phyloP scores from a whole-genome alignment of 2,329 filamentous ascomycete genomes.

The Phyllosticta citribraziliensis region DNA sequence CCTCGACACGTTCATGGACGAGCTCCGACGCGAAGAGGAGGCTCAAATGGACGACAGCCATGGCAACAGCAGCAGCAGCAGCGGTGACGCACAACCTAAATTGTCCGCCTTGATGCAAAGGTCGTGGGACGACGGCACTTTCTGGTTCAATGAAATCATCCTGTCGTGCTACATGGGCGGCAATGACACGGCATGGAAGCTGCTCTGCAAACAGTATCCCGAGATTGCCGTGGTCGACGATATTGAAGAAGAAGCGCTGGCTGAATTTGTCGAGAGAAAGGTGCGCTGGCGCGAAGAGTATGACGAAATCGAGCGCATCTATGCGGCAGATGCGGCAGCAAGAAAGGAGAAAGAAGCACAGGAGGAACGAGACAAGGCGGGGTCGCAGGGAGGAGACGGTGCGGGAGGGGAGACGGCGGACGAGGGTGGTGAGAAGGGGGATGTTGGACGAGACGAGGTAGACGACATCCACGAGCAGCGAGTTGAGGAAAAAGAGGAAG shows the following conservation, averaged over 20 bases:
- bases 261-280: too few species aligned
- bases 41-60: not conserved
- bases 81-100: not conserved
- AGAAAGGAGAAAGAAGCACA: too few species aligned
- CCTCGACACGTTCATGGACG: constrained; percentile 9
- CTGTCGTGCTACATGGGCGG: constrained; percentile 7
- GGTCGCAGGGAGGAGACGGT: too few species aligned
- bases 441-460: too few species aligned
- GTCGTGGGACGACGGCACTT: constrained; percentile 10
- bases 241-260: not conserved
- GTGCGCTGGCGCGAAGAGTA: too few species aligned
- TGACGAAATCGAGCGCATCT: too few species aligned
- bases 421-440: too few species aligned
- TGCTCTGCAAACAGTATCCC: not conserved
- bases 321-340: too few species aligned
- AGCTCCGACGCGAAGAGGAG: not conserved
- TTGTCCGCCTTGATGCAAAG: constrained; percentile 9
- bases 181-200: constrained; percentile 2
- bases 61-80: not conserved
- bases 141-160: constrained; percentile 13
- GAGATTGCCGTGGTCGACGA: not conserved
- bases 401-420: too few species aligned
- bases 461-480: too few species aligned
- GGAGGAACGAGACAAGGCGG: too few species aligned
- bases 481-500: too few species aligned